Evolutionary conservation across 257 asterid species (phyloP), one percentile per base, ranked within the genome.

Genomic region (Scutellaria barbata): DNA sequence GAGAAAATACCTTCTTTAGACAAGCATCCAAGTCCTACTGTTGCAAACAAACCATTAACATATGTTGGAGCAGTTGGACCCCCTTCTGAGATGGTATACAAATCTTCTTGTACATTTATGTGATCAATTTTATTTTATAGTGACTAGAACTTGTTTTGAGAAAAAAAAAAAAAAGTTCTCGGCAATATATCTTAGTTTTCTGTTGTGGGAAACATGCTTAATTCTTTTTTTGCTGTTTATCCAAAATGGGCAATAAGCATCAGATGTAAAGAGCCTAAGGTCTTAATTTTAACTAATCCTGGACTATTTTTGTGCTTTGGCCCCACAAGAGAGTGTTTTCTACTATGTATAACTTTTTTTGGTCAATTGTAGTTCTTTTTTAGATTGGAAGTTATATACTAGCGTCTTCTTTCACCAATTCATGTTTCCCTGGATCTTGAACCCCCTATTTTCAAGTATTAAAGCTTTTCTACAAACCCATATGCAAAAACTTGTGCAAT

Each of bases 1-100:
- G 88, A 86, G 82, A 87, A 87, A 50, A 51, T 86, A 64, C 66
- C 79, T 22, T 81, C 96, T 13, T 81, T 88, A 64, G 89, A 88
- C 79, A 70, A 87, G 72, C 84, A 79, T 76, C 77, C 90, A 65
- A 81, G 73, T 74, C 72, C 94, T 54, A 16, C 47, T 73, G 77
- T 86, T 66, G 72, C 84, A 76, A 74, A 70, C 74, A 77, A 88
- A 66, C 77, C 83, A 51, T 84, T 95, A 96, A 10, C 82, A 16
- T 89, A 80, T 74, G 77, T 70, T 41, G 88, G 83, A 57, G 83
- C 83, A 62, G 73, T 69, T 78, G 84, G 75, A 56, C 81, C 86
- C 74, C 83, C 85, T 62, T 71, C 88, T 30, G 85, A 91, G 96
- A 97, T 94, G 81, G 81, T 62, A 59, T 58, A 50, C 25, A 57